Base-by-base conservation (phyloP, 169 alveolate species). In the Pseudocohnilembus persalinus region DNA sequence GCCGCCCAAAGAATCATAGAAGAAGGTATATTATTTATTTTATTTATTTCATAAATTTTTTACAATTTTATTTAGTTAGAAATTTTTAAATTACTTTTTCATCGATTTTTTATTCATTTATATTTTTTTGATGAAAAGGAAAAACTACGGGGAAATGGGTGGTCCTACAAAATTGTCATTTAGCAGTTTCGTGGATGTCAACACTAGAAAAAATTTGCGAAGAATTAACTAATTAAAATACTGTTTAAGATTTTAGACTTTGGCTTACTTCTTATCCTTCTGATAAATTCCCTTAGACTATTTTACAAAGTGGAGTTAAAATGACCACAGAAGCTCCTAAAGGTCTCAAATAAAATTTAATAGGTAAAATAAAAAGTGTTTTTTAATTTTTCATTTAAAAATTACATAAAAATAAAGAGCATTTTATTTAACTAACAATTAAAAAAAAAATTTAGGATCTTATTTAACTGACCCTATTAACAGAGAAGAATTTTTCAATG, bases 161-260 rank as follows among this genome's bases (percentile, higher is more conserved):
- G 32, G 89, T 97, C 73, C 91, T 97, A 76, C 95, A 96, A 84
- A 97, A 97, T 89, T 97, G 97, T 64, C 98, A 97, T 90, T 92
- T 94, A 77, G 96, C 92, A 1, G 88, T 89, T 30, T 80, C 92
- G 29, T 95, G 95, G 93, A 84, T 95, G 86, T 96, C 95, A 29
- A 92, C 89, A 31, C 85, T 95, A 24, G 97, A 94, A 88, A 88
- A 86, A 81, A 86, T 94, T 34, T 49, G 31, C 32, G 87, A 86
- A 32, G 88, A 75, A 65, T 82, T 33, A n/a, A 81, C 65, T 65
- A 89, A 65, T 72, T 89, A 91, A 88, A 90, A 31, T 89, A 87
- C 78, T 82, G 89, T 35, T 92, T 49, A 4, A 49, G 68, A 92
- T 73, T 95, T 93, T 86, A 90, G 98, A 93, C 82, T 95, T 75